phyloP scores from a whole-genome alignment of 495 filamentous ascomycete genomes.

The Polyplosphaeria fusca region DNA sequence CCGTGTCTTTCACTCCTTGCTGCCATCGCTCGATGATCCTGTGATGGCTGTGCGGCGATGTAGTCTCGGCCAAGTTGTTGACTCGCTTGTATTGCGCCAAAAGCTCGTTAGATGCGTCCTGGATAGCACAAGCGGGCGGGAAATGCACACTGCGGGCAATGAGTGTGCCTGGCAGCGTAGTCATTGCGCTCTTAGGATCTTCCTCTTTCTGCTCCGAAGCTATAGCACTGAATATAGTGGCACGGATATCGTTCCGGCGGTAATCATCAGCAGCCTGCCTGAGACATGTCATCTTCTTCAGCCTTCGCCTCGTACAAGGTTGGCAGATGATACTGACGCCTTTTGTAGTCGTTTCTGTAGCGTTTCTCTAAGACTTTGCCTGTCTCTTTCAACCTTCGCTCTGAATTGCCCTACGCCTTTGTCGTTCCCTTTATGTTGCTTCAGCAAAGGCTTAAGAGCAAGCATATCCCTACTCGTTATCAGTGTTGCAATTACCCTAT shows the following conservation, averaged over 20 bases:
- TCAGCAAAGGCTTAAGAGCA: constrained; percentile 3
- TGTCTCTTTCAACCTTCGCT: constrained; percentile 1
- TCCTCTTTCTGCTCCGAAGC: not conserved
- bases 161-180: constrained; percentile 12
- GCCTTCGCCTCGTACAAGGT: too few relatives aligned
- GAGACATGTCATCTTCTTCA: too few relatives aligned
- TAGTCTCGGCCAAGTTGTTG: not conserved
- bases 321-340: constrained; percentile 9
- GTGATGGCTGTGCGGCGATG: not conserved
- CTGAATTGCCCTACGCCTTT: constrained; percentile 11
- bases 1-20: constrained; percentile 13
- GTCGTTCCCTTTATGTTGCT: constrained; percentile 2
- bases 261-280: too few relatives aligned
- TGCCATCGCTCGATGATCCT: constrained; percentile 2
- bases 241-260: constrained; percentile 5
- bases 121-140: not conserved
- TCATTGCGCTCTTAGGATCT: not conserved
- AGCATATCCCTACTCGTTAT: constrained; percentile 15
- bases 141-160: constrained; percentile 5
- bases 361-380: not conserved
- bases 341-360: constrained; percentile 9
- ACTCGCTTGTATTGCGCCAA: constrained; percentile 6
- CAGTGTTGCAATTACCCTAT: too few relatives aligned
- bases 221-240: not conserved
- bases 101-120: constrained; percentile 1